Base-by-base conservation (phyloP, 2,329 filamentous ascomycete genomes). In the Fusarium illudens region DNA sequence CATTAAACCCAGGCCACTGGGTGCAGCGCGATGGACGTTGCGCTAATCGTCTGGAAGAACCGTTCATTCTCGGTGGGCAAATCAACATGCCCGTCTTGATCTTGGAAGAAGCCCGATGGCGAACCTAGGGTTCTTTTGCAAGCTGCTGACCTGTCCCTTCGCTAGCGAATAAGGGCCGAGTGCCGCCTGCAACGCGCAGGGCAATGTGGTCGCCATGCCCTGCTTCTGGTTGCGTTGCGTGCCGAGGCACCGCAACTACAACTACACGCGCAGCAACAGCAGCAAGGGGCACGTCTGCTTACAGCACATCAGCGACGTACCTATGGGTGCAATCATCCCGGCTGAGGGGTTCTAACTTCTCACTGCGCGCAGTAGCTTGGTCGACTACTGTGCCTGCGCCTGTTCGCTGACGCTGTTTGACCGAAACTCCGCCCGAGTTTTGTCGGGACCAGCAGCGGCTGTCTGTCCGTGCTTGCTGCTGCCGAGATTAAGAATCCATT, bases 321-420 rank as follows among this genome's bases (percentile, higher is more conserved):
- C n/a, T n/a, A n/a, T n/a, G n/a, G n/a, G 56, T 51, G 57, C 60
- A 66, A 53, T 50, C 61, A 42, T 62, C 51, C 51, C 54, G 39
- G 51, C 29, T 32, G 61, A 62, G 62, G 37, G 58, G 58, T 58
- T 59, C 50, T 50, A 54, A 49, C 51, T 50, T 68, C 53, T 44
- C 25, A 50, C 34, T 39, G 15, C 48, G n/a, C 46, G 44, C 36
- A 62, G 48, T 37, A 37, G 48, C 64, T 32, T 17, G 33, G 9
- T 33, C 37, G 13, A 46, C 46, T 46, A 27, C 51, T 42, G 34
- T 51, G 58, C 39, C 65, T 53, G 58, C 34, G 19, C 44, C 39
- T 44, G 34, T 22, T 27, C 56, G 17, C 33, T 62, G 32, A 53
- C 37, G 54, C 25, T 58, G 17, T 51, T 39, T 17, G 30, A 63